Percentiles rank a stretch among this genome's conserved stretches.
phyloP scores from a whole-genome alignment of 2,329 filamentous ascomycete species.

The Penicillium freii region DNA sequence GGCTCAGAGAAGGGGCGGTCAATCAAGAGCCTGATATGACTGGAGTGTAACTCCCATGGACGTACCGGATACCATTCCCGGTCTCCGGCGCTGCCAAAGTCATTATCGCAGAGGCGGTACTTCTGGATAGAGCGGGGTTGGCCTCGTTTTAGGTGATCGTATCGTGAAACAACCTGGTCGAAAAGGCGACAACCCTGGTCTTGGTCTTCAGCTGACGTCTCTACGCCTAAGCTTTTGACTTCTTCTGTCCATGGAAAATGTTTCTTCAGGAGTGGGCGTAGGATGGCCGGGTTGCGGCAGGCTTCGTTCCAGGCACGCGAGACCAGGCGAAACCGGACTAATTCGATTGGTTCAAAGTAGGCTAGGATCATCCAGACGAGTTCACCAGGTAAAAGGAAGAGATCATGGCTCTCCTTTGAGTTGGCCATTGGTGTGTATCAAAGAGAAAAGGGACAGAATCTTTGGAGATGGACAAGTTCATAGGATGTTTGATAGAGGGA shows the following conservation, averaged over 20 bases:
- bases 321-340: constrained; percentile 54
- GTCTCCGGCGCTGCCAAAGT: constrained; percentile 35
- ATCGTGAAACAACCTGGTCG: constrained; percentile 53
- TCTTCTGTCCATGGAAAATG: constrained; percentile 57
- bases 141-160: constrained; percentile 53
- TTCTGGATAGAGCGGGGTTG: constrained; percentile 49
- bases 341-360: constrained; percentile 51
- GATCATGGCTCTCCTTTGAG: constrained; percentile 12
- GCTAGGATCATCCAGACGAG: constrained; percentile 56
- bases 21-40: constrained; percentile 31
- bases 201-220: constrained; percentile 1
- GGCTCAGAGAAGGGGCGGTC: constrained; percentile 39
- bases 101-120: constrained; percentile 43
- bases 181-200: constrained; percentile 41
- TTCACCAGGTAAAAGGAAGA: constrained; percentile 53
- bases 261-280: constrained; percentile 49
- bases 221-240: constrained; percentile 40
- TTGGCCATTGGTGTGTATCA: constrained; percentile 8
- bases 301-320: constrained; percentile 50
- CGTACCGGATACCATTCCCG: constrained; percentile 43
- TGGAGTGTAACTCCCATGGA: constrained; percentile 44
- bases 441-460: background rate
- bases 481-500: background rate
- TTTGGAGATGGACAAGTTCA: background rate
- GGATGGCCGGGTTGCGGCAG: constrained; percentile 51